These are phyloP conservation scores for Allomyces macrogynus DNA, from an alignment of 192 early-diverging fungal species.

Conservation along the genomic window DNA sequence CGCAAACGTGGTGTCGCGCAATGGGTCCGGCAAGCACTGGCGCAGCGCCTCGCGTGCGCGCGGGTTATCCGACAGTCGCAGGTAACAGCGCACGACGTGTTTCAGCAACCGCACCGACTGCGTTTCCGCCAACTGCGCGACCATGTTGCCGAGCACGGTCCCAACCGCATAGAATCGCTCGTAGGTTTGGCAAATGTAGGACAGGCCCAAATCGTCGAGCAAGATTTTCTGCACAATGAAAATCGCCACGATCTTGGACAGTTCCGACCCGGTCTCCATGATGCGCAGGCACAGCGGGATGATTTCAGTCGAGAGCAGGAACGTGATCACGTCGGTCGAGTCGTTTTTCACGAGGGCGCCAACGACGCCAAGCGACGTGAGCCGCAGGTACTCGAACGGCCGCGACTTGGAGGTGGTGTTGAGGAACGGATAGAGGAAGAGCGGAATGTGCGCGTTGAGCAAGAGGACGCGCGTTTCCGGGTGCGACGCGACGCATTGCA, in stretches of 20 bases:
- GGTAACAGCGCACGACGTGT: slow-evolving; percentile 80
- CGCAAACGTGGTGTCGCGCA: slow-evolving; percentile 73
- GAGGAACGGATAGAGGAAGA: slow-evolving; percentile 94
- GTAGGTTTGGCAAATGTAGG: slow-evolving; percentile 74
- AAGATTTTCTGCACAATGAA: slow-evolving; percentile 97
- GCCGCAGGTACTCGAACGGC: slow-evolving; percentile 85
- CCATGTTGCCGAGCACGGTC: slow-evolving; percentile 86
- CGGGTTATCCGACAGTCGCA: slow-evolving; percentile 81
- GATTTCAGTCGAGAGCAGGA: slow-evolving; percentile 89
- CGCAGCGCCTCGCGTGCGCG: slow-evolving; percentile 76
- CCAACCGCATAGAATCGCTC: slow-evolving; percentile 86
- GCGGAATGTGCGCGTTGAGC: slow-evolving; percentile 70
- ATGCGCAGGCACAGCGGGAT: slow-evolving; percentile 94
- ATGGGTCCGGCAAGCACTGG: slow-evolving; percentile 69
- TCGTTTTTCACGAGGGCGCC: slow-evolving; percentile 96
- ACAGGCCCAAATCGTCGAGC: slow-evolving; percentile 75
- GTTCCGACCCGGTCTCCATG: slow-evolving; percentile 91
- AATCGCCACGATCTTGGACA: slow-evolving; percentile 96
- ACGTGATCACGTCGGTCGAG: slow-evolving; percentile 85
- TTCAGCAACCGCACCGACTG: slow-evolving; percentile 73
- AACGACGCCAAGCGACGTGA: slow-evolving; percentile 88
- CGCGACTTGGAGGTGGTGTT: slow-evolving; percentile 88
- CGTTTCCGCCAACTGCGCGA: slow-evolving; percentile 68
- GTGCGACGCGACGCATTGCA: slow-evolving; percentile 92
- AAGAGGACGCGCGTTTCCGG: slow-evolving; percentile 65